Evolutionary conservation across 2,329 filamentous ascomycete species (phyloP).

Genomic region (Verticillium nonalfalfae): DNA sequence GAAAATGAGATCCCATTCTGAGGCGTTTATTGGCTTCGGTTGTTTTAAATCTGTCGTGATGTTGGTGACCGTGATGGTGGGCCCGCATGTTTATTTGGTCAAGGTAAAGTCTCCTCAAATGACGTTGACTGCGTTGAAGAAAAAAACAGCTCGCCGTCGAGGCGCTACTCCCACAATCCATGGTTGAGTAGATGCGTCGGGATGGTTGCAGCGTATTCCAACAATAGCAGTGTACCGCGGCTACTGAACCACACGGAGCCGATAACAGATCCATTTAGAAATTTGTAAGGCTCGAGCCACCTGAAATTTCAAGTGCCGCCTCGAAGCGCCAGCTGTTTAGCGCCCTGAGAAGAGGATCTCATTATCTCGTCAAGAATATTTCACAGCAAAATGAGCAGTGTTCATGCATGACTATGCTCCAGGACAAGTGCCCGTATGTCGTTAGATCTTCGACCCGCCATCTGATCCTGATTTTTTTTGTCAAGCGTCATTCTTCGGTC

Average conservation of each 20-base stretch:
- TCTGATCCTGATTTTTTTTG: too few relatives aligned
- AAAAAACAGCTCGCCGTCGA: too few relatives aligned
- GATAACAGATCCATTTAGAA: neutral
- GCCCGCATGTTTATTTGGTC: neutral
- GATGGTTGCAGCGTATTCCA: neutral
- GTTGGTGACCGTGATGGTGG: neutral
- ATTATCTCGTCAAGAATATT: neutral
- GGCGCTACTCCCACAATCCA: too few relatives aligned
- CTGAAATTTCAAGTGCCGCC: neutral
- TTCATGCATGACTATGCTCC: neutral
- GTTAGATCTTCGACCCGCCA: too few relatives aligned
- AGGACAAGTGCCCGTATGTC: neutral
- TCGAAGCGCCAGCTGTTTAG: neutral
- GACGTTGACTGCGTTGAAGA: too few relatives aligned
- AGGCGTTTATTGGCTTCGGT: conserved; percentile 1
- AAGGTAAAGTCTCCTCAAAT: too few relatives aligned
- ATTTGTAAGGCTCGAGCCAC: neutral
- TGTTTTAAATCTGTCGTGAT: neutral
- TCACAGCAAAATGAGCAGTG: neutral
- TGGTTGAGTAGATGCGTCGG: too few relatives aligned
- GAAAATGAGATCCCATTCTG: conserved; percentile 2
- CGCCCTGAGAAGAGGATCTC: neutral
- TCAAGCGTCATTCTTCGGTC: too few relatives aligned
- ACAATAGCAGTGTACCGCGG: neutral
- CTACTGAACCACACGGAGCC: neutral